Percentiles rank a stretch among this genome's conserved stretches.
These are phyloP conservation scores for Luvunga scandens DNA, from an alignment of 345 rosid genomes.

Conservation along the genomic window DNA sequence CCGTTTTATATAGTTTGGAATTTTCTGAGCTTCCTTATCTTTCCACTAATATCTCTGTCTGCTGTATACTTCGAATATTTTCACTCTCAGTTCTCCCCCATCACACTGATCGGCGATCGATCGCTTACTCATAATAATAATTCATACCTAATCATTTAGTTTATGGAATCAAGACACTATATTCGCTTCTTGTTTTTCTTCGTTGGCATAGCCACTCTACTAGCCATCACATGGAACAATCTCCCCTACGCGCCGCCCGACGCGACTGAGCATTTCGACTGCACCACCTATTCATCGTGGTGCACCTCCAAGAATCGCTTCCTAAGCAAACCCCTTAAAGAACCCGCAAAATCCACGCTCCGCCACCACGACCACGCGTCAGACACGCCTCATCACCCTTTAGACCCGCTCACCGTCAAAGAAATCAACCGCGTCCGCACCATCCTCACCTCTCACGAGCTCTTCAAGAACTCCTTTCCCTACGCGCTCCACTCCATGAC, in stretches of 20 bases:
- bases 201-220: conserved; percentile 41
- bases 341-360: conserved; percentile 30
- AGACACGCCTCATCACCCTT: conserved; percentile 66
- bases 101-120: too few species aligned
- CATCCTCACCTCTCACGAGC: conserved; percentile 55
- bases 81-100: neutral
- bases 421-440: conserved; percentile 55
- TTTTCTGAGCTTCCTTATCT: conserved; percentile 2
- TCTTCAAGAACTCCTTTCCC: conserved; percentile 37
- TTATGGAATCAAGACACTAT: conserved; percentile 59
- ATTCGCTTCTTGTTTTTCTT: conserved; percentile 48
- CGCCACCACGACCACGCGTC: conserved; percentile 40
- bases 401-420: conserved; percentile 62
- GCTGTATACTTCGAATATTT: too few species aligned
- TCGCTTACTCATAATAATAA: too few species aligned
- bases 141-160: neutral
- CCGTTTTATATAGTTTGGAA: neutral
- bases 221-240: conserved; percentile 55
- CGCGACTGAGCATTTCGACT: conserved; percentile 39
- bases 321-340: conserved; percentile 26
- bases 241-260: conserved; percentile 41
- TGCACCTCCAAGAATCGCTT: conserved; percentile 58
- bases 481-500: conserved; percentile 67
- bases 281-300: conserved; percentile 51
- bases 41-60: too few species aligned